Evolutionary conservation across 768 basidiomycete genomes (phyloP), one percentile per base, ranked within the genome.

Genomic region (Lentinus tigrinus): DNA sequence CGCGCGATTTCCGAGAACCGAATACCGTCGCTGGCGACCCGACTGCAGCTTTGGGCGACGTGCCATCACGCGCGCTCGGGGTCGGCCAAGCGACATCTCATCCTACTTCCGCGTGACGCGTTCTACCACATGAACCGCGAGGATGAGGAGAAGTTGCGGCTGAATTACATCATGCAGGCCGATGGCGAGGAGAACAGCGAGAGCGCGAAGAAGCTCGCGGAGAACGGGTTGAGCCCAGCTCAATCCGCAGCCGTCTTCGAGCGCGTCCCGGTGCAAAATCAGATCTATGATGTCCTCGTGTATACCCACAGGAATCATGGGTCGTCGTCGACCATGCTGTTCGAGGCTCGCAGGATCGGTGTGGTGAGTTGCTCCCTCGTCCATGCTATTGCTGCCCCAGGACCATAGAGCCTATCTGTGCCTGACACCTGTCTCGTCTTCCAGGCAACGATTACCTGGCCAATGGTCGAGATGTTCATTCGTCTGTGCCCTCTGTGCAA

Each of bases 361-460:
- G 81, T 88, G 59, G 87, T 88, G 65, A 72, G 85, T 74, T 26
- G 31, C 55, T 51, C 37, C 8, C 36, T 26, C 40, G 40, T 3
- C 8, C 2, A n/a, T n/a, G 8, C 17, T n/a, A 17, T 23, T 24
- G 24, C 24, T 9, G 13, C 6, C 11, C 43, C 43, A 23, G 10
- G 59, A n/a, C 43, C 37, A 24, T 9, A 5, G 14, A 23, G 48
- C 50, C 52, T 34, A n/a, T 50, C 39, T 36, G 38, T 47, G 26
- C 47, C 36, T 53, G 53, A 31, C 51, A 52, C 48, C 54, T 43
- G 57, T 24, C 57, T 34, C 28, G 58, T 21, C 57, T 49, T 39
- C n/a, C 44, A 89, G 87, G 80, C 85, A 26, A 76, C 76, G 23
- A 80, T 89, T 54, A 88, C 87, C 8, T 89, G 85, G 86, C 84